Evolutionary conservation across 2,329 filamentous ascomycete species (phyloP), one percentile per base, ranked within the genome.

Genomic region (Curvularia lunata): DNA sequence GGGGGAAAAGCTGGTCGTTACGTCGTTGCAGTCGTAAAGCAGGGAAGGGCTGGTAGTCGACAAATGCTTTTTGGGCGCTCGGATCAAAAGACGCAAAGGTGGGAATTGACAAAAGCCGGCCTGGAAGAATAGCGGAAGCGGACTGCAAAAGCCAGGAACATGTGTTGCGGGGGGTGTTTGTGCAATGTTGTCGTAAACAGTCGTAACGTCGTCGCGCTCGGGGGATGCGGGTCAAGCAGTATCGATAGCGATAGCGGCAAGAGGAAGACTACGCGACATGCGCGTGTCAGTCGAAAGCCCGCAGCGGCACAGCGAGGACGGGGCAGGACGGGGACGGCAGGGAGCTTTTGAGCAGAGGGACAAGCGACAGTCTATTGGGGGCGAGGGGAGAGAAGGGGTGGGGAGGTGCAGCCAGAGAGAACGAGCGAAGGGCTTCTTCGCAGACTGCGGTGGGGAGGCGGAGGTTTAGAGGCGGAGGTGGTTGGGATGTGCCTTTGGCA

Each of bases 401-500:
- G 27, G 9, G 8, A 8, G 19, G 19, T 12, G 21, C 38, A 67
- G 67, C 63, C 59, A 63, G 54, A 69, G 61, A 66, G 53, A 65
- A 51, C 64, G 62, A 64, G 51, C 56, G 50, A 62, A 57, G 62
- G 66, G 69, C 57, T 65, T 63, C 64, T 67, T 67, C 62, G 65
- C 66, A 68, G 65, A 54, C 61, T 66, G 61, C 60, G 64, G 70
- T 69, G 68, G 71, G 72, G 70, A 68, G 69, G 71, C 71, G 71
- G 70, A 70, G 69, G 73, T 72, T 69, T 74, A 71, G 71, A 72
- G 69, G 75, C 70, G 72, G 71, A 75, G 75, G 76, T 76, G 75
- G 76, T 77, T 78, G 75, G 76, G 75, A 77, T 74, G 70, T 66
- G 68, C 65, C 62, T 63, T 65, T 68, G 63, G 63, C 65, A 69